Conservation (phyloP, 148 eudicot genomes). For the Pharnaceum exiguum region DNA sequence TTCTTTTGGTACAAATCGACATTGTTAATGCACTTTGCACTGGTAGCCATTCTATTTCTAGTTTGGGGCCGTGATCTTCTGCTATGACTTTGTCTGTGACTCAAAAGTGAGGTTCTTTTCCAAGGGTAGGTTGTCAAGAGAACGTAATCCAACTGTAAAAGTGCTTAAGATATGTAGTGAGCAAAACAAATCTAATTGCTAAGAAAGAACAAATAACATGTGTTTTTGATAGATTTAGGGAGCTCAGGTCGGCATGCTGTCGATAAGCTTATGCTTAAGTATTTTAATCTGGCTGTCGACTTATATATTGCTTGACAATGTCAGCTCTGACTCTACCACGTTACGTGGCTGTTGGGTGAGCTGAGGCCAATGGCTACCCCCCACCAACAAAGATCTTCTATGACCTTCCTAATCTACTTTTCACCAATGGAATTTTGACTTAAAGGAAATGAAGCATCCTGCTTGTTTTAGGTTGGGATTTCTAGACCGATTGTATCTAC, state of each 20-base stretch:
- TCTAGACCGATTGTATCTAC: not conserved
- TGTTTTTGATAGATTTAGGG: not conserved
- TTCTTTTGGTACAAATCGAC: not conserved
- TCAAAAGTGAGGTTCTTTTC: not conserved
- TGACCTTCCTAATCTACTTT: not conserved
- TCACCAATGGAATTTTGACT: conserved; percentile 9
- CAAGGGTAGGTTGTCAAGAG: not conserved
- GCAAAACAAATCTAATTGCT: conserved; percentile 7
- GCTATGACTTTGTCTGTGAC: not conserved
- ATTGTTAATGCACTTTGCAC: not conserved
- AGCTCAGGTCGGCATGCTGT: conserved; percentile 9
- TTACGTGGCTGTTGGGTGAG: conserved; percentile 1
- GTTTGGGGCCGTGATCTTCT: not conserved
- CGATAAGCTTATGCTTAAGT: not conserved
- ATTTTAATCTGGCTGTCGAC: conserved; percentile 8
- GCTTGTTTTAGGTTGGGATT: not conserved
- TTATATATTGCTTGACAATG: not conserved
- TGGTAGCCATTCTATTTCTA: not conserved
- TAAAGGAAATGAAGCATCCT: not conserved
- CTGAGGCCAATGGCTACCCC: not conserved
- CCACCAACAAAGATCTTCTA: not conserved
- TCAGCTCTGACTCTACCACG: not conserved
- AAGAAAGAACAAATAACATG: conserved; percentile 4
- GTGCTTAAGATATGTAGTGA: not conserved
- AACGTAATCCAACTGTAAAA: not conserved